Conservation (phyloP, 1,139 yeast genomes). For the Saccharomyces hybrid region DNA sequence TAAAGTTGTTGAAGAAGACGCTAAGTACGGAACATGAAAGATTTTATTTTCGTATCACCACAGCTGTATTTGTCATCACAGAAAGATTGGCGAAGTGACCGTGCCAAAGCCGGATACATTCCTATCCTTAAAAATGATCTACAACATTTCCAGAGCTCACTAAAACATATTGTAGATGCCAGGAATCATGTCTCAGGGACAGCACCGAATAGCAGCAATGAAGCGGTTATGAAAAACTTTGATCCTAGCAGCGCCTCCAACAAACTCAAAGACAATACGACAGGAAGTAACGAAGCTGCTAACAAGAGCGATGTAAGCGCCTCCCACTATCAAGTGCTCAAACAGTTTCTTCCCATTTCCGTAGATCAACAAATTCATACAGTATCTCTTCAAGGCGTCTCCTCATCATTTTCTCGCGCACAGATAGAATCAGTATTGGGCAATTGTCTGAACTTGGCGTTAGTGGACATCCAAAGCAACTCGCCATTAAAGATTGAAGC, state of each 20-base stretch:
- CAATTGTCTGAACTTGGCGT: not conserved
- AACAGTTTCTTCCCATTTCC: slow-evolving; percentile 23
- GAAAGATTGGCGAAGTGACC: slow-evolving; percentile 21
- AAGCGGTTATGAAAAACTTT: not conserved
- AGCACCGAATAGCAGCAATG: not conserved
- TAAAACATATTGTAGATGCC: slow-evolving; percentile 3
- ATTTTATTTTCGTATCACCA: slow-evolving; percentile 25
- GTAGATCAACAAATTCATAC: slow-evolving; percentile 23
- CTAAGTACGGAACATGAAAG: slow-evolving; percentile 4
- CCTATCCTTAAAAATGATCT: slow-evolving; percentile 26
- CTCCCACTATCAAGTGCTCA: slow-evolving; percentile 12
- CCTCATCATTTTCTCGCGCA: slow-evolving; percentile 3
- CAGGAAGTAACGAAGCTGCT: not conserved
- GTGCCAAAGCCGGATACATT: slow-evolving; percentile 20
- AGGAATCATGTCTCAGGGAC: not conserved
- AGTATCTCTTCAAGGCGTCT: slow-evolving; percentile 15
- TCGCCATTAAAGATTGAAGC: slow-evolving; percentile 1
- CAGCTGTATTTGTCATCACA: slow-evolving; percentile 16
- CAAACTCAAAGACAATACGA: not conserved
- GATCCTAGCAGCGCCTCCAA: not conserved
- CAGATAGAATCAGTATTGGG: not conserved
- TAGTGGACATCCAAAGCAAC: not conserved
- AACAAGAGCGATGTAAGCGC: not conserved
- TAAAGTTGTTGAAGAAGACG: not conserved
- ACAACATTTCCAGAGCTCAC: slow-evolving; percentile 16